Evolutionary conservation across 805 yeast genomes (phyloP).

Genomic region (Candida dendrica): DNA sequence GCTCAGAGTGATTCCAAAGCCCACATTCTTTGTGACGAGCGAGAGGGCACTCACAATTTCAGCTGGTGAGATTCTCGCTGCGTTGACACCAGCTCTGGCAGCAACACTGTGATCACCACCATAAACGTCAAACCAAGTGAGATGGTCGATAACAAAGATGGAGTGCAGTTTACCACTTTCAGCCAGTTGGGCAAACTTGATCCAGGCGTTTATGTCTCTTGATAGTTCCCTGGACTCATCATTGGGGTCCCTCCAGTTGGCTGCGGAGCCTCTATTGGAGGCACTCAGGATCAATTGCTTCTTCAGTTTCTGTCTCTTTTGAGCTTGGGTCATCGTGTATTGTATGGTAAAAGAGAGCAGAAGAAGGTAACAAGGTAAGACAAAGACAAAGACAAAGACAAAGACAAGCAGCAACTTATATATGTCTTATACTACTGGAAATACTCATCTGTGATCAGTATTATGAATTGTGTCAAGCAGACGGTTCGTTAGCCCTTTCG

Average conservation of each 20-base stretch:
- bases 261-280: background rate
- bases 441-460: too few relatives aligned
- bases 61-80: constrained; percentile 31
- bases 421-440: too few relatives aligned
- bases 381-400: too few relatives aligned
- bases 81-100: constrained; percentile 21
- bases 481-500: too few relatives aligned
- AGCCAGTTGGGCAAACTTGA: constrained; percentile 25
- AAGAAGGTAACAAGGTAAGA: too few relatives aligned
- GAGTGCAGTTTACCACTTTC: constrained; percentile 30
- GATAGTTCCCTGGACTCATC: constrained; percentile 21
- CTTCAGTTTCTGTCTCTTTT: background rate
- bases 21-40: constrained; percentile 27
- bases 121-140: constrained; percentile 31
- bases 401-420: too few relatives aligned
- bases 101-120: constrained; percentile 23
- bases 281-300: background rate
- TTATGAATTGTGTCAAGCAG: too few relatives aligned
- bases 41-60: constrained; percentile 31
- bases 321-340: background rate
- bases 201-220: constrained; percentile 28
- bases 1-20: constrained; percentile 31
- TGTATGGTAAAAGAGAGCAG: too few relatives aligned
- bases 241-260: constrained; percentile 15
- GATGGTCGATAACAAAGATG: constrained; percentile 31